Conservation (phyloP, 1,284 basidiomycete genomes). For the Phellopilus nigrolimitatus region DNA sequence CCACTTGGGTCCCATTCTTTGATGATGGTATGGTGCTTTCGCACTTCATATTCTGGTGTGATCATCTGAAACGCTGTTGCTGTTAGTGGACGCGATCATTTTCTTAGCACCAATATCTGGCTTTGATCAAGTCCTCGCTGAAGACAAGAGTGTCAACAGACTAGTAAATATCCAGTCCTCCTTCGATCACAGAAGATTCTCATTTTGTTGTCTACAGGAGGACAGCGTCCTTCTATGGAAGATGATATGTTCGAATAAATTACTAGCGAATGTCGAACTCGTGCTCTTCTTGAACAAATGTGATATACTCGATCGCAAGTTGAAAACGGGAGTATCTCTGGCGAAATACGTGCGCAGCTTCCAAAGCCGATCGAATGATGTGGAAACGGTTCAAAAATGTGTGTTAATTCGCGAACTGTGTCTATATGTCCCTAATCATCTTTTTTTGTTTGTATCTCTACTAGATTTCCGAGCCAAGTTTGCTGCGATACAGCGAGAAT, state of each 20-base stretch:
- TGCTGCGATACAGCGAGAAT: conserved; percentile 23
- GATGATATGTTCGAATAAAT: conserved; percentile 50
- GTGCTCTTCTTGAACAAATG: conserved; percentile 62
- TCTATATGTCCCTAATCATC: neutral
- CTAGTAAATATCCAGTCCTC: conserved; percentile 40
- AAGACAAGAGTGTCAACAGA: conserved; percentile 67
- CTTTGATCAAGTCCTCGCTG: conserved; percentile 71
- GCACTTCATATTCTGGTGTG: neutral
- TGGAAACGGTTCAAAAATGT: conserved; percentile 51
- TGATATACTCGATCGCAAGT: conserved; percentile 52
- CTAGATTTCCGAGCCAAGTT: conserved; percentile 25
- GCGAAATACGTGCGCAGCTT: conserved; percentile 51
- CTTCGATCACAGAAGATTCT: neutral
- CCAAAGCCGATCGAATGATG: conserved; percentile 44
- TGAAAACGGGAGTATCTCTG: conserved; percentile 48
- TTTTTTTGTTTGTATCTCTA: neutral
- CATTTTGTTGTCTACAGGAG: conserved; percentile 31
- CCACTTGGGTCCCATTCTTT: conserved; percentile 26
- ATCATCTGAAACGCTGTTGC: neutral
- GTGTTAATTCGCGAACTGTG: conserved; percentile 24
- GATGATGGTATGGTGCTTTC: conserved; percentile 22
- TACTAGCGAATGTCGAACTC: conserved; percentile 48
- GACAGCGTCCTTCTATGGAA: conserved; percentile 61
- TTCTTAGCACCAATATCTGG: conserved; percentile 77
- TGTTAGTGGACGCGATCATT: conserved; percentile 55